phyloP scores from a whole-genome alignment of 257 asterid species.

The Scutellaria minor region DNA sequence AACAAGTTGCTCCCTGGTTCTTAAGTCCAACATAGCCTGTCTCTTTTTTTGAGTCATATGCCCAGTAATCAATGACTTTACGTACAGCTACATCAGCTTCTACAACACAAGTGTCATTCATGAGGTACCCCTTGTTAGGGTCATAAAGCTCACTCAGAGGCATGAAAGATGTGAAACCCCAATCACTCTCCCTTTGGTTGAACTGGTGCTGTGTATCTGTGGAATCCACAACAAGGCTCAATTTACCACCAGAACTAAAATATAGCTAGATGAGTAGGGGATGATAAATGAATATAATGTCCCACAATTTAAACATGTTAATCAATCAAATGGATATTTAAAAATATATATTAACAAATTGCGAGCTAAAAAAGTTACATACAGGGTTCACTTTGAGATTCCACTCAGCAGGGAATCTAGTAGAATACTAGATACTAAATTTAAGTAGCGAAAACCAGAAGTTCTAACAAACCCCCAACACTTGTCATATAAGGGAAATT shows the following conservation, averaged over 20 bases:
- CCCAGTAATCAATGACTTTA: conserved; percentile 89
- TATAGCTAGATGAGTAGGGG: conserved; percentile 24
- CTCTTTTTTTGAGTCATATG: conserved; percentile 97
- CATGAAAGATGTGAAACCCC: conserved; percentile 99
- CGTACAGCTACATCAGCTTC: conserved; percentile 99
- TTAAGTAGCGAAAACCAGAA: not conserved
- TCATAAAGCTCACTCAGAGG: conserved; percentile 92
- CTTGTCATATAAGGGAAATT: conserved; percentile 18
- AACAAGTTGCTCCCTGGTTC: conserved; percentile 99
- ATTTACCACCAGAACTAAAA: conserved; percentile 32
- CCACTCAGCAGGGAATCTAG: conserved; percentile 1
- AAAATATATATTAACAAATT: conserved; percentile 6
- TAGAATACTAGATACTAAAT: not conserved
- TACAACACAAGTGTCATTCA: conserved; percentile 75
- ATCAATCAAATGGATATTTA: conserved; percentile 15
- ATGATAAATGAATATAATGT: conserved; percentile 15
- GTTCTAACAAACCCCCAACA: not conserved
- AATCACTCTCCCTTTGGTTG: conserved; percentile 95
- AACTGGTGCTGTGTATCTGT: conserved; percentile 97
- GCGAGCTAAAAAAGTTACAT: conserved; percentile 9
- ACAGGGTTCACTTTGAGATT: conserved; percentile 3
- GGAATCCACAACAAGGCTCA: conserved; percentile 35
- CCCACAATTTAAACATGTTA: conserved; percentile 21
- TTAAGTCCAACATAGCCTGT: conserved; percentile 98
- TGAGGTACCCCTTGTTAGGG: conserved; percentile 85